Conservation (phyloP, 305 asterid species). For the Fraxinus xanthoxyloides region DNA sequence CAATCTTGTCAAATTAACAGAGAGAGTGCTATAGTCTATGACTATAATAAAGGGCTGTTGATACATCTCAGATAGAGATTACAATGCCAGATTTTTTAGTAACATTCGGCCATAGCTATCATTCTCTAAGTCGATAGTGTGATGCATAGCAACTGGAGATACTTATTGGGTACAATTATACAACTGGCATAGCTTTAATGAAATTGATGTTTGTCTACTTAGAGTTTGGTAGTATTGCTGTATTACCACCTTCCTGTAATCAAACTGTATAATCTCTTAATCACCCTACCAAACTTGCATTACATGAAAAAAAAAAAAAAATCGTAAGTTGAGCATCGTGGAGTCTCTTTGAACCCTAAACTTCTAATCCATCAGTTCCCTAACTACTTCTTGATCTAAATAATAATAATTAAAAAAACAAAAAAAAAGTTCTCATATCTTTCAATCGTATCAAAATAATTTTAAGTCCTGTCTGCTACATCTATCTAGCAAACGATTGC, state of each 20-base stretch:
- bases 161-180: neutral
- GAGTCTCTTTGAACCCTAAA: neutral
- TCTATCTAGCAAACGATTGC: no score
- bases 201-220: neutral
- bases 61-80: neutral
- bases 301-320: neutral
- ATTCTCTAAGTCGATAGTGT: neutral
- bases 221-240: neutral
- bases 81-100: neutral
- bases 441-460: no score
- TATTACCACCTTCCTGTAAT: neutral
- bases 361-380: neutral
- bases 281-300: neutral
- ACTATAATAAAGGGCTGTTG: neutral
- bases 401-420: neutral
- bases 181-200: neutral
- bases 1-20: neutral
- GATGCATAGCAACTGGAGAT: neutral
- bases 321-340: neutral
- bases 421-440: no score
- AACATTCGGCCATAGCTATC: neutral
- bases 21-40: neutral
- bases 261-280: neutral
- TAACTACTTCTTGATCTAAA: slow-evolving; percentile 1
- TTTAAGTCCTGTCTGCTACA: no score